phyloP scores from a whole-genome alignment of 1,284 basidiomycete species.

The Cerioporus squamosus region DNA sequence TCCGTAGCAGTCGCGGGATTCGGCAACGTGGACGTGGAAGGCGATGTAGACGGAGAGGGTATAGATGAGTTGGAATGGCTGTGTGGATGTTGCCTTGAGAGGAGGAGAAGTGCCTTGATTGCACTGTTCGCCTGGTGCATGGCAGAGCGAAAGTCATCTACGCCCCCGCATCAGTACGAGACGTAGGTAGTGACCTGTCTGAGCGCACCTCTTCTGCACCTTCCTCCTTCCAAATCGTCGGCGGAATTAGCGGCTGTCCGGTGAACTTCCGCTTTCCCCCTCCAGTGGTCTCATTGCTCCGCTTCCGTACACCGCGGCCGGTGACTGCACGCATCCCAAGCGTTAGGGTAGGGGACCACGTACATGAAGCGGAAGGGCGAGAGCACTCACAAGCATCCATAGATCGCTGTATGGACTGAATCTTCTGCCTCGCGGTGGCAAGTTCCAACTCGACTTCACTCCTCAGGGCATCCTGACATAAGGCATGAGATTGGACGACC shows the following conservation, averaged over 20 bases:
- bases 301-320: slow-evolving; percentile 43
- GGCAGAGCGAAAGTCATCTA: slow-evolving; percentile 73
- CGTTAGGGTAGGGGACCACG: not conserved
- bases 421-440: slow-evolving; percentile 71
- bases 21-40: slow-evolving; percentile 43
- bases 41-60: slow-evolving; percentile 49
- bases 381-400: slow-evolving; percentile 60
- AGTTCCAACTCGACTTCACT: slow-evolving; percentile 79
- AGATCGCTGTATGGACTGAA: slow-evolving; percentile 63
- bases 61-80: slow-evolving; percentile 9
- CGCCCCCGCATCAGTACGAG: not conserved
- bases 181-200: not conserved
- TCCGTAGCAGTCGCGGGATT: slow-evolving; percentile 40
- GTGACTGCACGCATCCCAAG: too few species aligned
- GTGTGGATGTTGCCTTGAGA: slow-evolving; percentile 17
- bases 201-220: slow-evolving; percentile 39
- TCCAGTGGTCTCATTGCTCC: slow-evolving; percentile 33
- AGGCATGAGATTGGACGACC: slow-evolving; percentile 14
- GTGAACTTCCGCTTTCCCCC: slow-evolving; percentile 42
- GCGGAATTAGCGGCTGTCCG: slow-evolving; percentile 29
- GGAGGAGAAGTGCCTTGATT: slow-evolving; percentile 53
- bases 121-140: slow-evolving; percentile 62
- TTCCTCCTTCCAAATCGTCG: slow-evolving; percentile 23
- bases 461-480: slow-evolving; percentile 61
- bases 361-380: not conserved